Base-by-base conservation (phyloP, 805 yeast genomes). In the Yueomyces sinensis region DNA sequence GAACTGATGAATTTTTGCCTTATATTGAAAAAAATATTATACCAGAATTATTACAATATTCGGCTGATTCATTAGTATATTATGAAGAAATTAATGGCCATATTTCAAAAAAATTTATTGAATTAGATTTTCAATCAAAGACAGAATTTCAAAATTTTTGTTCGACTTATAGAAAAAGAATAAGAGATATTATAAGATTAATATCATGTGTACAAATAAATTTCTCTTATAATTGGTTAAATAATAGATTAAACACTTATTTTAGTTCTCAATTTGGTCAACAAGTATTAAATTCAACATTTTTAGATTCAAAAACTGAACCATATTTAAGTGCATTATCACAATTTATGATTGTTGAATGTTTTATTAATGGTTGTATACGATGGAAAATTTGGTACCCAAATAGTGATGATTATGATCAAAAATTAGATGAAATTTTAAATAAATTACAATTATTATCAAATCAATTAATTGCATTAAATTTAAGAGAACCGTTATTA, bases 341-440 rank as follows among this genome's bases (percentile, higher is more conserved):
- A 0, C 95, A 86, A 52, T 75, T 91, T 40, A 77, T 76, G 50
- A 74, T 86, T 18, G 82, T 86, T 19, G 97, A 89, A 56, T 79
- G 94, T 25, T 79, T 93, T 44, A 72, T 91, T 24, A 71, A 94
- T 39, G 98, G 97, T 27, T 78, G 93, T 17, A 76, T 91, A 11
- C 72, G 99, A 50, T 93, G 99, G 98, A 74, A 83, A 47, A 75
- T 84, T 14, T 89, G 96, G 95, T 86, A 83, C 47, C 45, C 54
- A 1, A 41, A 40, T 35, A 44, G 45, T 13, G 41, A 42, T 13
- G 64, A 60, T 32, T 65, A 62, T 38, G 66, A 71, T 34, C 76
- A 70, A 27, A 60, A 62, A 27, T 62, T 73, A 13, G 76, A 75
- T 33, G 63, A 54, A 16, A 62, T 73, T 35, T 59, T 74, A 34